Base-by-base conservation (phyloP, 345 rosid genomes). In the Eucalyptus cloeziana region DNA sequence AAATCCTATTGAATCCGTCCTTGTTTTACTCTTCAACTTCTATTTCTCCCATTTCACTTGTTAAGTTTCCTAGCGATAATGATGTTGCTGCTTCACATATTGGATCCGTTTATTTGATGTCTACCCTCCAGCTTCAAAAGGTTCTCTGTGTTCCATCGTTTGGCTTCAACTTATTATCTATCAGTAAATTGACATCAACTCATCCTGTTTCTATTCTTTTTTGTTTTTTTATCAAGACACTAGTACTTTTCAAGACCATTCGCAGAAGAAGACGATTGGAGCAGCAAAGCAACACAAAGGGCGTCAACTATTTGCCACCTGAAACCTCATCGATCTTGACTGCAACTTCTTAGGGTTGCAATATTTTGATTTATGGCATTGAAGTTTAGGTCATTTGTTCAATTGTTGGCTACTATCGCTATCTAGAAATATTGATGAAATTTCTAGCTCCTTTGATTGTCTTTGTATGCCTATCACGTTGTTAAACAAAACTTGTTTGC, bases 1-100 rank as follows among this genome's bases (percentile, higher is more conserved):
- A 58, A 10, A 58, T 58, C n/a, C 6, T 58, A 10, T 11, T 25
- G 14, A 25, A 25, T 58, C 3, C 1, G 0, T 58, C 67, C 0
- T 58, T 60, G 15, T 60, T 60, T 58, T 11, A 27, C 27, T 0
- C n/a, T 60, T 60, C 67, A 60, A 25, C 67, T 10, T 60, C 15
- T 60, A 11, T 11, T 60, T 25, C 31, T 60, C 67, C n/a, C 15
- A 60, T 60, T 60, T 60, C n/a, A 25, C 0, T 60, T 60, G 2
- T 60, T 60, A 60, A 60, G 67, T 60, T 60, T 27, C 67, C 31
- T 25, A 25, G n/a, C 67, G 3, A 27, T 60, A 25, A 25, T 60
- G 67, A 60, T 5, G n/a, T 14, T 58, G 64, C 64, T 58, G 7
- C 14, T 60, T 25, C 67, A 60, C 31, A 25, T 11, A 25, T 11